Evolutionary conservation across 139 green algal genomes (phyloP), one percentile per base, ranked within the genome.

Genomic region (Picochlorum sp.): DNA sequence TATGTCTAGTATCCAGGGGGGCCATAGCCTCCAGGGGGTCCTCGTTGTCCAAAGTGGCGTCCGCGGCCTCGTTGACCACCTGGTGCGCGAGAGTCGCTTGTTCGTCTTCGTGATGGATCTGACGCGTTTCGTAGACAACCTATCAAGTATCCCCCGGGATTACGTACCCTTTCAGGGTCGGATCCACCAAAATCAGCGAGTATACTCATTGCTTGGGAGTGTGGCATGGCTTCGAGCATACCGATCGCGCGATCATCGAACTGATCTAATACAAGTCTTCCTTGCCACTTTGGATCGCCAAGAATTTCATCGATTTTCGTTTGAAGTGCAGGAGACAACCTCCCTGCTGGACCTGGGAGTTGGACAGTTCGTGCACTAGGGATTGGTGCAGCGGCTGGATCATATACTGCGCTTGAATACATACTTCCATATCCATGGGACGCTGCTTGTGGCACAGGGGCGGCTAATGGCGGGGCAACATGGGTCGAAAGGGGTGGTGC

Each of bases 181-280:
- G 64, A 65, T 20, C 24, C 15, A 16, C 49, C 54, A 63, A 69
- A 68, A 37, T 75, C 68, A 10, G 69, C 68, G 14, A 75, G 59
- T 16, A 24, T 60, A 1, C 37, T 52, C 34, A 69, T n/a, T 38
- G 59, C 38, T 9, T 14, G 20, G 6, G 28, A 28, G 7, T 62
- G 38, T 14, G 52, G 62, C 54, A 75, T 52, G 3, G 31, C 21
- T 38, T 66, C 51, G 44, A 75, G 31, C 52, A 75, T 60, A 37
- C 65, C 55, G 3, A 65, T 14, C 6, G 66, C 24, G 8, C 44
- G 41, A 21, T 13, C 18, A n/a, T 75, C 62, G 59, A 75, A 75
- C 10, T 75, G 60, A 4, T 75, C 69, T 11, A 65, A 44, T 4
- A 47, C 47, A 21, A 75, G 21, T 9, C 62, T 6, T 34, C 69